A percentile compares a stretch with the other conserved stretches of the same genome.
These are phyloP conservation scores for Fusarium verticillioides DNA, from an alignment of 2,329 filamentous ascomycete species.

Conservation along the genomic window DNA sequence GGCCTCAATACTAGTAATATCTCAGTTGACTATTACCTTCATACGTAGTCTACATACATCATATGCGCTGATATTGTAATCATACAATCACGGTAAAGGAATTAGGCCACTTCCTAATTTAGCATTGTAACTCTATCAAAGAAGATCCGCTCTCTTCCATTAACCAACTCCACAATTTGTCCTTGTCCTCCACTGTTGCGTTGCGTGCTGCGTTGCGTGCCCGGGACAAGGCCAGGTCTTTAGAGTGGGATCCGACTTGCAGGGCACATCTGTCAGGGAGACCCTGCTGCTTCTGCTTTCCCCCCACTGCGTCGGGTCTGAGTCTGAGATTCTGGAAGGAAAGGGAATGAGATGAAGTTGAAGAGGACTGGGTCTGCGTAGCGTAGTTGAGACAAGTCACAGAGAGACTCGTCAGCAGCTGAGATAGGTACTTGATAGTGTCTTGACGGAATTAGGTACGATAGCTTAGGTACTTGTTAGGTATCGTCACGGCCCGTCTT, in stretches of 20 bases:
- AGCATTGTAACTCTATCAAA: constrained; percentile 5
- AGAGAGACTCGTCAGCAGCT: not conserved
- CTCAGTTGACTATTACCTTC: constrained; percentile 6
- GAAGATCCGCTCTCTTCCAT: constrained; percentile 17
- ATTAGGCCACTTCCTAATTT: constrained; percentile 6
- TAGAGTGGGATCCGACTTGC: constrained; percentile 6
- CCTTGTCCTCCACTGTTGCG: constrained; percentile 24
- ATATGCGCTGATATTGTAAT: not conserved
- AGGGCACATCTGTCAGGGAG: constrained; percentile 10
- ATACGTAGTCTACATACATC: not conserved
- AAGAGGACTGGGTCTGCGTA: not conserved
- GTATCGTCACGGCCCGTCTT: constrained; percentile 30
- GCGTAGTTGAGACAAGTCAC: not conserved
- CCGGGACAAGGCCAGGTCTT: constrained; percentile 6
- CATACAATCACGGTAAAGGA: not conserved
- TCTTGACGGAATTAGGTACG: not conserved
- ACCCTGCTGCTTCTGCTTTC: not conserved
- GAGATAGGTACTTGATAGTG: not conserved
- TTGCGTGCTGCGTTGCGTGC: constrained; percentile 34
- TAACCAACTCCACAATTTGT: constrained; percentile 5
- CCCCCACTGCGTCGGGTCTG: constrained; percentile 13
- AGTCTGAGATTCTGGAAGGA: not conserved
- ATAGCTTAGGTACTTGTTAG: not conserved
- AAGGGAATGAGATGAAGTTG: not conserved
- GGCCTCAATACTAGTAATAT: constrained; percentile 8